phyloP scores from a whole-genome alignment of 2,329 filamentous ascomycete species.

The Tolypocladium amazonense region DNA sequence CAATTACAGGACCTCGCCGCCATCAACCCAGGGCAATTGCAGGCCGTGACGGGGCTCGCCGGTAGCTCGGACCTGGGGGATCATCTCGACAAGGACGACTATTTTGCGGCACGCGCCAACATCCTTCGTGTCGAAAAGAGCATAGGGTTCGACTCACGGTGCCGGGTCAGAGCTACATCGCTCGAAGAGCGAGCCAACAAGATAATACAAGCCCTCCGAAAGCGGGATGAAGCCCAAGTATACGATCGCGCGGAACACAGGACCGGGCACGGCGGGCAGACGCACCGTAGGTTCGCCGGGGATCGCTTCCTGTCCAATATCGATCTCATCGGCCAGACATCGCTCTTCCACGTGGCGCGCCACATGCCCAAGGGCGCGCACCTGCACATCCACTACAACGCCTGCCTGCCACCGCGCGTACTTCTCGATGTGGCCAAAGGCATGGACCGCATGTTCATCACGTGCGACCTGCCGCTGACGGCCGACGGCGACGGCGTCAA shows the following conservation, averaged over 20 bases:
- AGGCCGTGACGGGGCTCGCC: neutral
- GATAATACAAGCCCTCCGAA: slow-evolving; percentile 27
- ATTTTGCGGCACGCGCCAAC: slow-evolving; percentile 18
- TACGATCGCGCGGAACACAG: slow-evolving; percentile 22
- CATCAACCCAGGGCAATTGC: neutral
- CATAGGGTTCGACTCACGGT: slow-evolving; percentile 29
- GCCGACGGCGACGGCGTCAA: slow-evolving; percentile 26
- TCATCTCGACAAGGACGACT: slow-evolving; percentile 11
- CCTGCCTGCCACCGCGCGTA: slow-evolving; percentile 52
- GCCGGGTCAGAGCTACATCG: slow-evolving; percentile 17
- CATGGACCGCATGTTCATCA: slow-evolving; percentile 59
- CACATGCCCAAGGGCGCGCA: slow-evolving; percentile 62
- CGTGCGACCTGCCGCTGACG: slow-evolving; percentile 41
- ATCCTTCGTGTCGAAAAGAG: slow-evolving; percentile 21
- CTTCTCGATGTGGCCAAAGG: slow-evolving; percentile 44
- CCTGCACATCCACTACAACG: slow-evolving; percentile 69
- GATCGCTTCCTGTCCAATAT: slow-evolving; percentile 50
- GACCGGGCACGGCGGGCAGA: slow-evolving; percentile 30
- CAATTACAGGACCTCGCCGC: neutral
- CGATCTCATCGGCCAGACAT: slow-evolving; percentile 42
- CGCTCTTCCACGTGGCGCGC: slow-evolving; percentile 44
- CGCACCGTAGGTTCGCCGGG: slow-evolving; percentile 33
- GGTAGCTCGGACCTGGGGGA: neutral
- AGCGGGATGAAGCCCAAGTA: slow-evolving; percentile 22
- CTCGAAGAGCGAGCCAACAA: slow-evolving; percentile 26